These are phyloP conservation scores for Sphagnurus paluster DNA, from an alignment of 1,284 basidiomycete species.

Conservation along the genomic window DNA sequence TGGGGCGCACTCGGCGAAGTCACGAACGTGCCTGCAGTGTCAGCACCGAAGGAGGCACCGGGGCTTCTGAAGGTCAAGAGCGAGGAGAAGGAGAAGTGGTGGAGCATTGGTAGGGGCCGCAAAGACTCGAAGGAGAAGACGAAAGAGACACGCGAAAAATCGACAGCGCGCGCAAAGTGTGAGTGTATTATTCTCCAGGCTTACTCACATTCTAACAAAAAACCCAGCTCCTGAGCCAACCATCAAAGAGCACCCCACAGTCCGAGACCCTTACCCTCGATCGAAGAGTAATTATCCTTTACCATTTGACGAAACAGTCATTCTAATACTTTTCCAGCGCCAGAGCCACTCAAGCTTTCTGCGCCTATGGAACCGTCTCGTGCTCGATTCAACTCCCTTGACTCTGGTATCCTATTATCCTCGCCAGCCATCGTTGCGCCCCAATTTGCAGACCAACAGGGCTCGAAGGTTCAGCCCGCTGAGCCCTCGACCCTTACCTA, in stretches of 20 bases:
- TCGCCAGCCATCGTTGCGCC: slow-evolving; percentile 21
- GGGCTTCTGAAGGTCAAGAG: slow-evolving; percentile 48
- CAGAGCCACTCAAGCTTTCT: slow-evolving; percentile 41
- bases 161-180: slow-evolving; percentile 45
- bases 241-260: too few species aligned
- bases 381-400: slow-evolving; percentile 64
- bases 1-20: slow-evolving; percentile 63
- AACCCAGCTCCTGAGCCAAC: slow-evolving; percentile 21
- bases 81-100: slow-evolving; percentile 72
- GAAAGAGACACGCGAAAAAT: slow-evolving; percentile 44
- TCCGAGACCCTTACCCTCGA: slow-evolving; percentile 29
- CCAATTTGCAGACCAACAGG: slow-evolving; percentile 3
- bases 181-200: slow-evolving; percentile 26
- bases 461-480: slow-evolving; percentile 5
- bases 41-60: slow-evolving; percentile 21
- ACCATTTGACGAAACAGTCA: neutral
- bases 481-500: slow-evolving; percentile 23
- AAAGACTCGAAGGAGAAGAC: slow-evolving; percentile 66
- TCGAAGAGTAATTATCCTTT: slow-evolving; percentile 33
- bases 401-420: slow-evolving; percentile 54
- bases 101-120: slow-evolving; percentile 71
- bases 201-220: too few species aligned
- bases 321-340: slow-evolving; percentile 33
- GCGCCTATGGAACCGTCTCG: slow-evolving; percentile 38
- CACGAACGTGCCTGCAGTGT: slow-evolving; percentile 51